Evolutionary conservation across 306 rosid genomes (phyloP).

Genomic region (Abrus precatorius): DNA sequence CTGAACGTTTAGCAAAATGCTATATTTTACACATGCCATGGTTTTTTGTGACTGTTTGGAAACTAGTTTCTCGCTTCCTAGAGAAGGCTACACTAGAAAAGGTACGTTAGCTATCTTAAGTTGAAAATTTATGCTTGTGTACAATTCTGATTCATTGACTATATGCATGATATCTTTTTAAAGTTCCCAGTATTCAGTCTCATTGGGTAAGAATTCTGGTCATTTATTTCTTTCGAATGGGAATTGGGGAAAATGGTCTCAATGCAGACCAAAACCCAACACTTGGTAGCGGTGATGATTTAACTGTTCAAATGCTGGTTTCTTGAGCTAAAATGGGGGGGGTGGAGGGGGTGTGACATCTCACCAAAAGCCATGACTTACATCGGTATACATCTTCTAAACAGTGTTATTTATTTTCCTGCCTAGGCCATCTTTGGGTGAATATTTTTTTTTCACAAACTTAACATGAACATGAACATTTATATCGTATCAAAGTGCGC

Average conservation of each 20-base stretch:
- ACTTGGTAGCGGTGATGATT: too few species aligned
- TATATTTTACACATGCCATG: conserved; percentile 84
- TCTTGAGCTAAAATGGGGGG: too few species aligned
- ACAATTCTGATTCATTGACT: background rate
- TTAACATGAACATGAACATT: too few species aligned
- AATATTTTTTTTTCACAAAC: too few species aligned
- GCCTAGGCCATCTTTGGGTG: too few species aligned
- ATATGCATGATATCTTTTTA: background rate
- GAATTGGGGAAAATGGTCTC: background rate
- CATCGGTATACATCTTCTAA: too few species aligned
- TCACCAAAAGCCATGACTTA: too few species aligned
- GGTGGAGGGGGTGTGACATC: too few species aligned
- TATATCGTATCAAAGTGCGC: too few species aligned
- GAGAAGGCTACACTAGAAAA: conserved; percentile 84
- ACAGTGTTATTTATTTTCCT: too few species aligned
- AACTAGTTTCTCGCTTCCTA: conserved; percentile 79
- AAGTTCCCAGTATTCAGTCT: background rate
- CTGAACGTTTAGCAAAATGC: conserved; percentile 83
- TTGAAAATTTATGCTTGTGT: background rate
- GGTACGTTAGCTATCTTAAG: conserved; percentile 54
- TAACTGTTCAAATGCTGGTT: too few species aligned
- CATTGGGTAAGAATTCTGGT: conserved; percentile 18
- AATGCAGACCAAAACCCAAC: background rate
- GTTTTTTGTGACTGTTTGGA: conserved; percentile 93
- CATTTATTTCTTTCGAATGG: background rate